These are phyloP conservation scores for Phytophthora tubulina DNA, from an alignment of 352 stramenopile species.

Conservation along the genomic window DNA sequence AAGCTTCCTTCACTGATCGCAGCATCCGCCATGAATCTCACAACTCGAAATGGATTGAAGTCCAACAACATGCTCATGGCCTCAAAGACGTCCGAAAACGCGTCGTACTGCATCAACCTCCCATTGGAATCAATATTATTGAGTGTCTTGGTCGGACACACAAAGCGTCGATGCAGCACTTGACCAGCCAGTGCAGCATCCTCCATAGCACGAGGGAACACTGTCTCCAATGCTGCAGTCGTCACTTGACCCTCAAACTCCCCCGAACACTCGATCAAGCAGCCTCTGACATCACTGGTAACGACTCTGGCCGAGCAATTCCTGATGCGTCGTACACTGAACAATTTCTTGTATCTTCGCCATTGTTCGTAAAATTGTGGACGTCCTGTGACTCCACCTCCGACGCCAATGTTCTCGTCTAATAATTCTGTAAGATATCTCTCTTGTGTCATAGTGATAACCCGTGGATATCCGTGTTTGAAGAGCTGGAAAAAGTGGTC, in stretches of 20 bases:
- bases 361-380: constrained; percentile 54
- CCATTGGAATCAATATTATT: constrained; percentile 42
- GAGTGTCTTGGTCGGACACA: constrained; percentile 45
- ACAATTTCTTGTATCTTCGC: constrained; percentile 54
- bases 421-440: constrained; percentile 36
- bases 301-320: constrained; percentile 38
- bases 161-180: constrained; percentile 30
- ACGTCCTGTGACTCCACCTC: constrained; percentile 21
- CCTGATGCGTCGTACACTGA: constrained; percentile 34
- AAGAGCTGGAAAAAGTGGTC: constrained; percentile 54
- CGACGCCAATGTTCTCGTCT: constrained; percentile 39
- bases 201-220: constrained; percentile 37
- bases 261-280: constrained; percentile 41
- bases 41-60: constrained; percentile 24
- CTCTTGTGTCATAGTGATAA: constrained; percentile 8
- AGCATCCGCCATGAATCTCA: constrained; percentile 36
- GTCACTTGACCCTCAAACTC: constrained; percentile 43
- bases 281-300: constrained; percentile 30
- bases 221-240: constrained; percentile 25
- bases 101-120: constrained; percentile 44
- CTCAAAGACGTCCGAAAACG: constrained; percentile 48
- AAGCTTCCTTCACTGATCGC: constrained; percentile 42
- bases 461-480: constrained; percentile 25
- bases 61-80: constrained; percentile 39
- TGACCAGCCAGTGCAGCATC: constrained; percentile 21